Percentiles rank a stretch among this genome's conserved stretches.
phyloP scores from a whole-genome alignment of 2,329 filamentous ascomycete genomes.

The Aspergillus jensenii region DNA sequence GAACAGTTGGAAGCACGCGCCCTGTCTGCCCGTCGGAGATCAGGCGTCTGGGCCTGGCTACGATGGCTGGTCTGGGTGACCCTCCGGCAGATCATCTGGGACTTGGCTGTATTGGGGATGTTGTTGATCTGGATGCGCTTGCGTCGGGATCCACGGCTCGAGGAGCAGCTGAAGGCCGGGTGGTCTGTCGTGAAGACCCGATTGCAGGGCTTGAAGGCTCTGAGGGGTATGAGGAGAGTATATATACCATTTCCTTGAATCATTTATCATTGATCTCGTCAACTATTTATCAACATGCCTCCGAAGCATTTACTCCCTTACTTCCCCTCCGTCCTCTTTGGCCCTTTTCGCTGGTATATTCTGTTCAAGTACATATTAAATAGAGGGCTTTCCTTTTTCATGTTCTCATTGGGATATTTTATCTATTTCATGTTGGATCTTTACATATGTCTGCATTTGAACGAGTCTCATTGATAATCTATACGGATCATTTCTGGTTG shows the following conservation, averaged over 20 bases:
- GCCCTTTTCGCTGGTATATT: background rate
- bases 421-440: background rate
- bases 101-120: constrained; percentile 56
- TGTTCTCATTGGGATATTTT: background rate
- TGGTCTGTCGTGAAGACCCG: constrained; percentile 35
- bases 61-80: constrained; percentile 68
- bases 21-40: constrained; percentile 67
- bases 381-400: background rate
- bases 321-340: background rate
- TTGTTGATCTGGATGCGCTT: constrained; percentile 43
- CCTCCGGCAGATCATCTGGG: constrained; percentile 71
- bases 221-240: constrained; percentile 23
- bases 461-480: background rate
- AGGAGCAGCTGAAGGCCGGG: constrained; percentile 36
- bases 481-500: background rate
- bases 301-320: background rate
- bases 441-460: background rate
- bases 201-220: constrained; percentile 27
- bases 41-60: constrained; percentile 67
- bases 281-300: background rate
- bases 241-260: constrained; percentile 25
- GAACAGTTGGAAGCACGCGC: constrained; percentile 83
- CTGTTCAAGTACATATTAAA: constrained; percentile 10
- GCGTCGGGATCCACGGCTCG: constrained; percentile 43
- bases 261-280: background rate